Conservation (phyloP, 805 yeast genomes). For the Kluyveromyces dobzhanskii region DNA sequence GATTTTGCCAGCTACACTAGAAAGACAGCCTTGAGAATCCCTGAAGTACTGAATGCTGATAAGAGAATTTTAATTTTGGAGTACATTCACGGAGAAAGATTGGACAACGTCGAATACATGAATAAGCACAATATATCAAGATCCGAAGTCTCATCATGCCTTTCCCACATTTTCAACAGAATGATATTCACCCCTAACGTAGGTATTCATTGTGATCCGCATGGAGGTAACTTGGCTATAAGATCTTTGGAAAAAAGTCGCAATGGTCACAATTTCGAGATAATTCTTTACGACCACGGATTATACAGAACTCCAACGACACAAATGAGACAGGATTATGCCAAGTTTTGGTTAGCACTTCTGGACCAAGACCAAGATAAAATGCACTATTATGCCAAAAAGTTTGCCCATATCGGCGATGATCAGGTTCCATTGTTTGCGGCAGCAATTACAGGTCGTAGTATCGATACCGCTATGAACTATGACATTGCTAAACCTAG, state of each 20-base stretch:
- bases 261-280: conserved; percentile 69
- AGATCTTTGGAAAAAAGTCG: conserved; percentile 32
- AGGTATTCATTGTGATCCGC: conserved; percentile 96
- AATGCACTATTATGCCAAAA: conserved; percentile 68
- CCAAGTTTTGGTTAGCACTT: conserved; percentile 87
- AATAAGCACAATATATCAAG: conserved; percentile 58
- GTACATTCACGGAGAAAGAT: conserved; percentile 68
- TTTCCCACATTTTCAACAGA: conserved; percentile 83
- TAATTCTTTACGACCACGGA: conserved; percentile 90
- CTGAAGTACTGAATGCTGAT: conserved; percentile 57
- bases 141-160: conserved; percentile 71
- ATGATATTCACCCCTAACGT: conserved; percentile 94
- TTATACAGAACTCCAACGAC: conserved; percentile 78
- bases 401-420: conserved; percentile 69
- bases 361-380: conserved; percentile 56
- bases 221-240: conserved; percentile 92
- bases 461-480: conserved; percentile 63
- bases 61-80: conserved; percentile 82
- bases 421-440: conserved; percentile 78
- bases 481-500: conserved; percentile 53
- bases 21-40: conserved; percentile 73
- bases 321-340: conserved; percentile 69
- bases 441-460: conserved; percentile 93
- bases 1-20: conserved; percentile 49
- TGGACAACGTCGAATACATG: conserved; percentile 67